These are phyloP conservation scores for Candida rishiriensis DNA, from an alignment of 805 yeast species.

Conservation along the genomic window DNA sequence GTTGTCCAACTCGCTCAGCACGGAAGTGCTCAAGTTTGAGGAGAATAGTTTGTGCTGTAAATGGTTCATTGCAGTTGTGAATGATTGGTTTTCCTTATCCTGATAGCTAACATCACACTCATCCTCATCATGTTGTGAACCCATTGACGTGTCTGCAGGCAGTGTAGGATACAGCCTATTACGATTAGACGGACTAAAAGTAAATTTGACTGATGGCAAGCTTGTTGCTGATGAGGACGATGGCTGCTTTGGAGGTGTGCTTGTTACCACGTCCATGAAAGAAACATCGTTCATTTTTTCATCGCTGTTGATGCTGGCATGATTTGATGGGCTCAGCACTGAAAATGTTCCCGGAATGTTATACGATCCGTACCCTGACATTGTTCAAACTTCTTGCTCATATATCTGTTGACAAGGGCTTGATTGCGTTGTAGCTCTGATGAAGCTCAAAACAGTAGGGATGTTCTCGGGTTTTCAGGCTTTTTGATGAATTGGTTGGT, in stretches of 20 bases:
- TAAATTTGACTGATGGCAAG: slow-evolving; percentile 24
- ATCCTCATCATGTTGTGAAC: slow-evolving; percentile 11
- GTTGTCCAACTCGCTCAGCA: slow-evolving; percentile 39
- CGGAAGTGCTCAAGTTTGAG: slow-evolving; percentile 40
- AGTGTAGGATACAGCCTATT: slow-evolving; percentile 23
- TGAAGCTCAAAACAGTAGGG: no score
- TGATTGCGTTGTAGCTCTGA: no score
- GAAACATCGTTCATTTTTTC: neutral
- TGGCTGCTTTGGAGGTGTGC: slow-evolving; percentile 13
- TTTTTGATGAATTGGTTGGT: no score
- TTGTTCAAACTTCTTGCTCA: neutral
- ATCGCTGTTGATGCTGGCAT: neutral
- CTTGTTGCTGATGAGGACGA: slow-evolving; percentile 6
- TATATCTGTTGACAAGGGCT: no score
- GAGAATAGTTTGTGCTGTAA: slow-evolving; percentile 45
- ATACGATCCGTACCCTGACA: slow-evolving; percentile 5
- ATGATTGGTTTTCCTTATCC: slow-evolving; percentile 26
- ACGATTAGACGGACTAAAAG: slow-evolving; percentile 29
- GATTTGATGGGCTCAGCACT: slow-evolving; percentile 2
- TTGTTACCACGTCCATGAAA: slow-evolving; percentile 1
- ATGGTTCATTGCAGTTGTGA: slow-evolving; percentile 27
- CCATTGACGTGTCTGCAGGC: slow-evolving; percentile 5
- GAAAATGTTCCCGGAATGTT: slow-evolving; percentile 22
- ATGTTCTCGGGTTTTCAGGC: no score
- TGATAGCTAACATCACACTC: slow-evolving; percentile 26